Evolutionary conservation across 805 yeast species (phyloP), one percentile per base, ranked within the genome.

Genomic region (Kazachstania kunashirensis): DNA sequence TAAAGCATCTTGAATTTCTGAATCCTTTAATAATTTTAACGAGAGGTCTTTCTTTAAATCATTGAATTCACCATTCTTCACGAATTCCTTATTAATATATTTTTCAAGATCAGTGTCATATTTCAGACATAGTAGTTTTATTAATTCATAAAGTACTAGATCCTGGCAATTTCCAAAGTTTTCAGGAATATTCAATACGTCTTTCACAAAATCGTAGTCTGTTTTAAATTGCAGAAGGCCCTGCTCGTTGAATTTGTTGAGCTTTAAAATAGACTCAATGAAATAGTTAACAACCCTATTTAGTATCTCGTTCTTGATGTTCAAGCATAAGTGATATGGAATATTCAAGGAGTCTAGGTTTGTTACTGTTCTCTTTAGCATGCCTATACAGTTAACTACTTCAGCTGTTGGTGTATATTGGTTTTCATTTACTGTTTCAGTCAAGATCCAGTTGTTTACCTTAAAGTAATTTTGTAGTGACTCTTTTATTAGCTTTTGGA

Each of bases 1-100:
- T 34, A 64, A 42, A 14, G 61, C 59, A 45, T 64, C 67, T 34
- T 61, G 52, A 8, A 64, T 49, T 30, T 62, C 67, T 12, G 54
- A 45, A 38, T 63, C 61, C 17, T 36, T 43, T 24, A 63, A 39
- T 27, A 43, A 42, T 6, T 36, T 36, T 5, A 62, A 32, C 2
- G 36, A 27, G 16, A 50, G 31, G 8, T 36, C 34, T 2, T 44
- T 33, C 40, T 48, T 59, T 18, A 65, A 28, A 7, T 44, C 52
- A 1, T 26, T 30, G 36, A 51, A 65, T 3, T 56, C 45, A 6
- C 58, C 42, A 14, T 50, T 48, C 10, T 65, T 62, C 30, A 55
- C 56, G 35, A 54, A 59, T 3, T 43, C 40, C 10, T 52, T 41
- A 2, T 49, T 39, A 1, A 46, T 33, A 26, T 44, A 56, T 15